A percentile compares a stretch with the other conserved stretches of the same genome.
These are phyloP conservation scores for Colletotrichum somersetense DNA, from an alignment of 2,329 filamentous ascomycete genomes.

Conservation along the genomic window DNA sequence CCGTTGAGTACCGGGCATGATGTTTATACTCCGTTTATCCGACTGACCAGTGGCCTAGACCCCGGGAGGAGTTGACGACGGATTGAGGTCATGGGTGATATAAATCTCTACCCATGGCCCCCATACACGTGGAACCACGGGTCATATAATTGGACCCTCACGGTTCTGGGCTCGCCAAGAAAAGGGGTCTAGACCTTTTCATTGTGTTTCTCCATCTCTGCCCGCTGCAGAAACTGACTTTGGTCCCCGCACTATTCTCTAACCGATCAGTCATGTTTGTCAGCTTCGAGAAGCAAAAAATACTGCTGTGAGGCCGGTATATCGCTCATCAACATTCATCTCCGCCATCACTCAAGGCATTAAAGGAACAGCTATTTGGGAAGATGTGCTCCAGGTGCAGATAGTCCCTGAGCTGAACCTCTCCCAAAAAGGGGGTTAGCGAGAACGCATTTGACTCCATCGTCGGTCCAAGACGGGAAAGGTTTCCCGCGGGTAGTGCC, in stretches of 20 bases:
- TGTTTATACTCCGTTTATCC: too few species aligned
- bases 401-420: background rate
- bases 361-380: background rate
- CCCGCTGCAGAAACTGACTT: background rate
- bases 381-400: background rate
- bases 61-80: background rate
- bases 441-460: background rate
- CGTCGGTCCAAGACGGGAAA: background rate
- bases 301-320: background rate
- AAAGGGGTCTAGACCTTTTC: background rate
- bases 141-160: background rate
- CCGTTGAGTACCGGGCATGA: too few species aligned
- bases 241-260: background rate
- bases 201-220: too few species aligned
- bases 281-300: background rate
- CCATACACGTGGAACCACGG: background rate
- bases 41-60: conserved; percentile 1
- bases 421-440: background rate
- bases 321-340: background rate
- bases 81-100: background rate
- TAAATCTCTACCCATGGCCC: background rate
- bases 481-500: background rate
- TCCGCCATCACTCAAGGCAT: background rate
- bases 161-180: background rate
- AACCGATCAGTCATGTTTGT: too few species aligned